phyloP scores from a whole-genome alignment of 352 stramenopile genomes.

The Globisporangium mamillatum region DNA sequence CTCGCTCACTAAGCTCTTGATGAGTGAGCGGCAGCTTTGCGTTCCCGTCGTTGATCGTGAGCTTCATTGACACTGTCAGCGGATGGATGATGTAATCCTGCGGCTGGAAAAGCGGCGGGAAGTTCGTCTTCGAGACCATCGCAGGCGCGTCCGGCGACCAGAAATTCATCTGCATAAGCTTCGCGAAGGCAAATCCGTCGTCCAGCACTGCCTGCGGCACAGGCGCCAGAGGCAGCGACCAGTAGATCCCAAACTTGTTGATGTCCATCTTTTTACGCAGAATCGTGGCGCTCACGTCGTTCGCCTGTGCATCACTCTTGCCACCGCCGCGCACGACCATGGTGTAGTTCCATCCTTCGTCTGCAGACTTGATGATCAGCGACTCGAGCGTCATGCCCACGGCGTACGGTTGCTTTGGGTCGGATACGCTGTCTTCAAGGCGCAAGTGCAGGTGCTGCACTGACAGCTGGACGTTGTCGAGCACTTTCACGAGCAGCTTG shows the following conservation, averaged over 20 bases:
- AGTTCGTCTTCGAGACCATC: slow-evolving; percentile 18
- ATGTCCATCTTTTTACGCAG: slow-evolving; percentile 83
- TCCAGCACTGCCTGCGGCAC: slow-evolving; percentile 43
- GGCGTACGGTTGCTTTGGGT: slow-evolving; percentile 39
- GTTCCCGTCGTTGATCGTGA: slow-evolving; percentile 80
- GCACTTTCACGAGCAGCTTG: slow-evolving; percentile 74
- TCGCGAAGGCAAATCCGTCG: slow-evolving; percentile 57
- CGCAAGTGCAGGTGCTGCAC: slow-evolving; percentile 75
- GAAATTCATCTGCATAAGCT: slow-evolving; percentile 70
- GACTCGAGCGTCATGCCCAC: slow-evolving; percentile 75
- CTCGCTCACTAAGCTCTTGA: slow-evolving; percentile 64
- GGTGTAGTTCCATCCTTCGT: slow-evolving; percentile 81
- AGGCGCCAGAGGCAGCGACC: slow-evolving; percentile 51
- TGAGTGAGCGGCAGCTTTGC: slow-evolving; percentile 80
- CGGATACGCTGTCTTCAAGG: slow-evolving; percentile 66
- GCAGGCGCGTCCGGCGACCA: slow-evolving; percentile 22
- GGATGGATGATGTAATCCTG: slow-evolving; percentile 73
- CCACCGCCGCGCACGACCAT: slow-evolving; percentile 58
- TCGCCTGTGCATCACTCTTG: slow-evolving; percentile 8
- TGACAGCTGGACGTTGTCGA: slow-evolving; percentile 85
- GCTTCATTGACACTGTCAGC: slow-evolving; percentile 71
- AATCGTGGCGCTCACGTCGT: slow-evolving; percentile 29
- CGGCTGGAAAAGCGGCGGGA: slow-evolving; percentile 36
- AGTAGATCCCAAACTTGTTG: slow-evolving; percentile 81
- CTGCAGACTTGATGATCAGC: slow-evolving; percentile 79